Conservation (phyloP, 2,329 filamentous ascomycete species). For the Cordyceps cicadae region DNA sequence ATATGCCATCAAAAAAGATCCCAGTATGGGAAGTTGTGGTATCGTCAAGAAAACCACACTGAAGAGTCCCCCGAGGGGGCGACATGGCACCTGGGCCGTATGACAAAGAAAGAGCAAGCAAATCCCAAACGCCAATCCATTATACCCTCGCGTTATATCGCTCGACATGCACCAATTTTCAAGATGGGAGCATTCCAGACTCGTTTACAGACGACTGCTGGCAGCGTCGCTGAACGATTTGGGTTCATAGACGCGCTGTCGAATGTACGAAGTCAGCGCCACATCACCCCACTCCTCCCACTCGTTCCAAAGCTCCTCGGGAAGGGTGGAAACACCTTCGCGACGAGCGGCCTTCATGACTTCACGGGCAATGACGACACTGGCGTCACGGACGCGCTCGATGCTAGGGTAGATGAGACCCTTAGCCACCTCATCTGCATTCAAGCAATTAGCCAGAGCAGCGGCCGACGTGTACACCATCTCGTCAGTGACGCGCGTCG, state of each 20-base stretch:
- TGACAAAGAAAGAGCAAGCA: not conserved
- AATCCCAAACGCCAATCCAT: constrained; percentile 2
- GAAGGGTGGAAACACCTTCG: constrained; percentile 64
- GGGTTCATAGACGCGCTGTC: constrained; percentile 54
- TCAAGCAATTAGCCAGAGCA: constrained; percentile 69
- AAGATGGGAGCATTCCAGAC: not conserved
- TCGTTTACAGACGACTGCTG: constrained; percentile 23
- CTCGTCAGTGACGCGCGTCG: constrained; percentile 76
- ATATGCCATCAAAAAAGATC: constrained; percentile 5
- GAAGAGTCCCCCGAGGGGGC: not conserved
- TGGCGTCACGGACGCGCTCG: constrained; percentile 84
- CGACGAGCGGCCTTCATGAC: constrained; percentile 88
- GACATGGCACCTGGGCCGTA: not conserved
- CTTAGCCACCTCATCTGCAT: constrained; percentile 69
- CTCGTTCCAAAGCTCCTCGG: constrained; percentile 61
- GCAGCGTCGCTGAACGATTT: constrained; percentile 31
- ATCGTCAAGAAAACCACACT: not conserved
- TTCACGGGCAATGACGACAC: constrained; percentile 74
- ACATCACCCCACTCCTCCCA: constrained; percentile 66
- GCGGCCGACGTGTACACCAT: constrained; percentile 96
- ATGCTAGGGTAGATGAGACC: constrained; percentile 89
- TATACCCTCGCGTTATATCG: constrained; percentile 5
- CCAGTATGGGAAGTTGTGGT: not conserved
- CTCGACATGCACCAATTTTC: not conserved
- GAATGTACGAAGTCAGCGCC: constrained; percentile 51